Evolutionary conservation across 352 stramenopile species (phyloP).

Genomic region (Phytophthora megakarya): DNA sequence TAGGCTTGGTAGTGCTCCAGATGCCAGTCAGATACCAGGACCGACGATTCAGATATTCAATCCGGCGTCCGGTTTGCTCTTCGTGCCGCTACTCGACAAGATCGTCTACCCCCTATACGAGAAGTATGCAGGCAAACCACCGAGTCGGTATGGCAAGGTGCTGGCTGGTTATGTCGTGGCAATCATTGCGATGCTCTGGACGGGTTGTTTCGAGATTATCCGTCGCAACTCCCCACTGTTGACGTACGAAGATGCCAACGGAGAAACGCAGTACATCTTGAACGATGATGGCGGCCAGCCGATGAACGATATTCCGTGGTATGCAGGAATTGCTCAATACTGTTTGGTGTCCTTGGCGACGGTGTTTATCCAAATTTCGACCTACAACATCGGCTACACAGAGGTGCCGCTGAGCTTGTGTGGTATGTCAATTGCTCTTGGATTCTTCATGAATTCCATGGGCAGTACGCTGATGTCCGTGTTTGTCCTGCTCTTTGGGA

Average conservation of each 20-base stretch:
- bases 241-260: constrained; percentile 24
- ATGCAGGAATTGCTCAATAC: constrained; percentile 24
- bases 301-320: constrained; percentile 30
- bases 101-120: constrained; percentile 51
- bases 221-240: constrained; percentile 34
- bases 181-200: constrained; percentile 48
- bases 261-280: constrained; percentile 29
- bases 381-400: constrained; percentile 32
- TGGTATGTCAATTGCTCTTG: constrained; percentile 26
- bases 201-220: constrained; percentile 42
- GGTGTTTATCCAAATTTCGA: constrained; percentile 31
- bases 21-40: constrained; percentile 53
- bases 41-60: constrained; percentile 59
- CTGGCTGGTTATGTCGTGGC: constrained; percentile 43
- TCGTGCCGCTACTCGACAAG: constrained; percentile 48
- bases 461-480: constrained; percentile 24
- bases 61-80: constrained; percentile 40
- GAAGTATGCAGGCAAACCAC: constrained; percentile 40
- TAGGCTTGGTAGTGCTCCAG: constrained; percentile 34
- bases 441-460: constrained; percentile 35
- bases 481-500: constrained; percentile 27
- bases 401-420: constrained; percentile 25
- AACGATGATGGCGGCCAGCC: constrained; percentile 26
- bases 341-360: constrained; percentile 26
- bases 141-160: constrained; percentile 48